Base-by-base conservation (phyloP, 805 yeast species). In the Lachancea waltii region DNA sequence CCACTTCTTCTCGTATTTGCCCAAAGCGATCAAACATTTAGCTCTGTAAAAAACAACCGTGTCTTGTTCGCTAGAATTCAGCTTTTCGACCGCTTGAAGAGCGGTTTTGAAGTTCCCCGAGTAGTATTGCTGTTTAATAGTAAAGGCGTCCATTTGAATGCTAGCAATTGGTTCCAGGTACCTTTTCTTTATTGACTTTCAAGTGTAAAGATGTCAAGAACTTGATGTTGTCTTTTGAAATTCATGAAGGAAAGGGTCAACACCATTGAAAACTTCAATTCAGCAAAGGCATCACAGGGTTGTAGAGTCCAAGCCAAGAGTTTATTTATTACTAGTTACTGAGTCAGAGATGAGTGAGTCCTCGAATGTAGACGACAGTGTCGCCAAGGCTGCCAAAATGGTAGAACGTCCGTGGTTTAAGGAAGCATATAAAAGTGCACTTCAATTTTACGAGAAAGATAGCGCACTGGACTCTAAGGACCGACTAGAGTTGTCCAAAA, bases 111-210 rank as follows among this genome's bases (percentile, higher is more conserved):
- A 74, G 49, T 76, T 78, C 35, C 79, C 77, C 9, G 81, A 73
- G 57, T 72, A 79, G 61, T 76, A 79, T 42, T 73, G 74, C 50
- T 75, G 79, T 47, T 75, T 70, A 18, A 79, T 57, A 13, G 67
- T 68, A 57, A 69, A 79, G 25, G 74, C 65, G 49, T 77, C 81
- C 56, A 54, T 47, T 28, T 4, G 14, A 16, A 8, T 10, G 8
- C n/a, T n/a, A n/a, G n/a, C n/a, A n/a, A n/a, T n/a, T n/a, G n/a
- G n/a, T n/a, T n/a, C n/a, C n/a, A n/a, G n/a, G n/a, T n/a, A n/a
- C n/a, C n/a, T n/a, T n/a, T n/a, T n/a, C n/a, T n/a, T n/a, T n/a
- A n/a, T n/a, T n/a, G n/a, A n/a, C n/a, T n/a, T n/a, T n/a, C n/a
- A n/a, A n/a, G n/a, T n/a, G n/a, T n/a, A n/a, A n/a, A n/a, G n/a